These are phyloP conservation scores for Harringtonia aguacate DNA, from an alignment of 2,329 filamentous ascomycete species.

Conservation along the genomic window DNA sequence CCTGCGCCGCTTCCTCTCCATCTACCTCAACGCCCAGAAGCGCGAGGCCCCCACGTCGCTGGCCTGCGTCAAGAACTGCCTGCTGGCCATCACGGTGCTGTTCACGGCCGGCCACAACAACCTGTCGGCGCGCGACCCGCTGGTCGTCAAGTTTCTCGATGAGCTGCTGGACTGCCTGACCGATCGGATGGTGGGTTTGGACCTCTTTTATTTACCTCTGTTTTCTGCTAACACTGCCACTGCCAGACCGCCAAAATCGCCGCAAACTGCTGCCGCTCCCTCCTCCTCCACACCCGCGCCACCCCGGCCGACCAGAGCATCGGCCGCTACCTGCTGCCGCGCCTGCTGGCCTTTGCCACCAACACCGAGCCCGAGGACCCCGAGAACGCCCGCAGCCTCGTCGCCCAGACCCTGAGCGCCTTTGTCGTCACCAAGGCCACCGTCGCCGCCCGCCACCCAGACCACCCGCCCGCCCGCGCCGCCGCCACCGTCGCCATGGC, in stretches of 20 bases:
- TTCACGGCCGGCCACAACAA: conserved; percentile 71
- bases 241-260: conserved; percentile 73
- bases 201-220: background rate
- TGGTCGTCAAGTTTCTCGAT: conserved; percentile 64
- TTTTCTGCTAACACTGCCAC: too few species aligned
- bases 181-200: conserved; percentile 52
- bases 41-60: conserved; percentile 66
- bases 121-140: conserved; percentile 62
- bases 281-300: conserved; percentile 57
- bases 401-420: conserved; percentile 66
- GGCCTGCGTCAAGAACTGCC: conserved; percentile 82
- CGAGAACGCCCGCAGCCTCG: conserved; percentile 58
- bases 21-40: conserved; percentile 66
- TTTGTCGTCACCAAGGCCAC: conserved; percentile 40
- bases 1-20: conserved; percentile 70
- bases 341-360: conserved; percentile 64
- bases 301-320: conserved; percentile 62
- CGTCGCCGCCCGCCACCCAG: conserved; percentile 15
- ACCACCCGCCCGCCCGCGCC: conserved; percentile 26
- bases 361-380: conserved; percentile 65
- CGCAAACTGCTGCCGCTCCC: conserved; percentile 76
- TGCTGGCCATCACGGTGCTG: conserved; percentile 80
- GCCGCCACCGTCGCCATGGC: conserved; percentile 54
- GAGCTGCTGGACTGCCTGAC: conserved; percentile 78
- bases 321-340: conserved; percentile 62